These are phyloP conservation scores for Aphanomyces euteiches DNA, from an alignment of 352 stramenopile species.

Conservation along the genomic window DNA sequence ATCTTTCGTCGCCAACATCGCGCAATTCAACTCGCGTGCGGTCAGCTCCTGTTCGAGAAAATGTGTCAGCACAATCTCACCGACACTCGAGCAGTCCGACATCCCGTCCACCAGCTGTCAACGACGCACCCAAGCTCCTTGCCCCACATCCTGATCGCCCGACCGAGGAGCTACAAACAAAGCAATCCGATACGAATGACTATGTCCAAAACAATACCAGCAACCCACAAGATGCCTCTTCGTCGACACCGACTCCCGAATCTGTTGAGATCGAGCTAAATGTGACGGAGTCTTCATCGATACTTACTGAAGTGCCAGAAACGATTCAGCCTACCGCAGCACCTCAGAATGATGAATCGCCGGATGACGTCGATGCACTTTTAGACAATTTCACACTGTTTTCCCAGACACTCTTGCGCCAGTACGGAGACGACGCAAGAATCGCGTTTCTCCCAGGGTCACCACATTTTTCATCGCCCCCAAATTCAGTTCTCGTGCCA, in stretches of 20 bases:
- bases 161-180: neutral
- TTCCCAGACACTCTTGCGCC: constrained; percentile 6
- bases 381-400: constrained; percentile 7
- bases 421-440: neutral
- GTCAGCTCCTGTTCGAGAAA: neutral
- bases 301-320: neutral
- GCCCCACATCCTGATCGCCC: neutral
- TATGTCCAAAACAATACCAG: neutral
- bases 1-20: neutral
- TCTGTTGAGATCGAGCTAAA: neutral
- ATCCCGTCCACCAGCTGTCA: no score
- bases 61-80: no score
- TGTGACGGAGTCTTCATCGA: neutral
- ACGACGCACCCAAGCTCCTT: no score
- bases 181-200: constrained; percentile 2
- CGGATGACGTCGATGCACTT: constrained; percentile 12
- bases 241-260: neutral
- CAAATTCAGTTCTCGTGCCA: neutral
- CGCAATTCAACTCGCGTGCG: neutral
- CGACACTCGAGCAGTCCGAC: no score
- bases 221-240: neutral
- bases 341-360: neutral
- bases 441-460: neutral
- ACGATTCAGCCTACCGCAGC: neutral
- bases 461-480: neutral